These are phyloP conservation scores for Penicillium sp. DNA, from an alignment of 2,329 filamentous ascomycete species.

Conservation along the genomic window DNA sequence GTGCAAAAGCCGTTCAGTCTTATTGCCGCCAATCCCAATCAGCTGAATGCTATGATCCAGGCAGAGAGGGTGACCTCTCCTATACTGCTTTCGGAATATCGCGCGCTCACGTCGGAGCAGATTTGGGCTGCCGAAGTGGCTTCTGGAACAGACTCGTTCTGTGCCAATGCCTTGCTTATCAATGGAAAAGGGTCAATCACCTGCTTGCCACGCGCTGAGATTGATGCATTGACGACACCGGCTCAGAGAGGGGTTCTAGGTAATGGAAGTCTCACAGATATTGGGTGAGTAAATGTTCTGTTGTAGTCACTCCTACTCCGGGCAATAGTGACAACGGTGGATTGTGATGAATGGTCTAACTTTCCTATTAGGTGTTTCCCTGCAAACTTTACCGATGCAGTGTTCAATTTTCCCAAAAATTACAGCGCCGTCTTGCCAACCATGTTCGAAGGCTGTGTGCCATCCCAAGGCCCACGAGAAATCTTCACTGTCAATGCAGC, in stretches of 20 bases:
- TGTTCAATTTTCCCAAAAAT: slow-evolving; percentile 22
- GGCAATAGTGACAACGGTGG: neutral
- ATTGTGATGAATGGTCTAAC: neutral
- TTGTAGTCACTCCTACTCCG: too few relatives aligned
- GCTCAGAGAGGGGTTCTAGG: slow-evolving; percentile 17
- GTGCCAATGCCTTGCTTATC: slow-evolving; percentile 61
- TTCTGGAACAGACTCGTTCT: slow-evolving; percentile 47
- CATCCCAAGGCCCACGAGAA: slow-evolving; percentile 28
- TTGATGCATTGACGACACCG: slow-evolving; percentile 36
- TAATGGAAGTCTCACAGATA: slow-evolving; percentile 27
- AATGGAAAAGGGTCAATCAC: slow-evolving; percentile 54
- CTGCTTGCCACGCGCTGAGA: slow-evolving; percentile 23
- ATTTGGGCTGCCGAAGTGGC: slow-evolving; percentile 34
- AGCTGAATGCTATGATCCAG: slow-evolving; percentile 45
- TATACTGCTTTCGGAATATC: slow-evolving; percentile 58
- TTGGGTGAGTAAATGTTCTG: slow-evolving; percentile 21
- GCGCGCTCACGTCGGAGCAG: slow-evolving; percentile 53
- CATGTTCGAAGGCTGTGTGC: slow-evolving; percentile 26
- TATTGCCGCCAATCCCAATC: slow-evolving; percentile 32
- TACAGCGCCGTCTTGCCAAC: slow-evolving; percentile 18
- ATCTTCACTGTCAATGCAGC: slow-evolving; percentile 34
- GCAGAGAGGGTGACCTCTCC: slow-evolving; percentile 52
- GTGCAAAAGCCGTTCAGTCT: slow-evolving; percentile 29
- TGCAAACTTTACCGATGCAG: slow-evolving; percentile 15
- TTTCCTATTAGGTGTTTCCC: slow-evolving; percentile 25